Evolutionary conservation across 805 yeast genomes (phyloP), one percentile per base, ranked within the genome.

Genomic region (Hanseniaspora osmophila): DNA sequence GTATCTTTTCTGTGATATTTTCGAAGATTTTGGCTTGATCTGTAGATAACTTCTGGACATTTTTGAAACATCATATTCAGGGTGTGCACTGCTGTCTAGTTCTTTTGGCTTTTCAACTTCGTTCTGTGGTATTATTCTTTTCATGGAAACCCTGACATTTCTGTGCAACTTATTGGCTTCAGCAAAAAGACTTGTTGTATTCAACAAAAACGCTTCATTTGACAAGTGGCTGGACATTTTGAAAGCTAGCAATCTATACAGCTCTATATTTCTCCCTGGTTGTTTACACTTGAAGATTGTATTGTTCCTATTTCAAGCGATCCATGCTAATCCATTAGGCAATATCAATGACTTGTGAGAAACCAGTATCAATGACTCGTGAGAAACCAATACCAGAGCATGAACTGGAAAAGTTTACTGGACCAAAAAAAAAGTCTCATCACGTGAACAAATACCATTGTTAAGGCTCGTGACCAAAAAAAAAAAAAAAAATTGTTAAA

Each of bases 1-100:
- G 54, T 77, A 84, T 41, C 70, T 62, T 35, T 60, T 56, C 11
- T 56, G 53, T 16, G 56, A 54, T 58, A 64, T 46, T 40, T 44
- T 40, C 7, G 44, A 51, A 10, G 45, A 46, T 2, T 40, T 30
- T n/a, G 48, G 44, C 7, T 45, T 33, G n/a, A 18, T 22, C 11
- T 47, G 43, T 10, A 19, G 9, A 19, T 19, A 19, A 13, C 46
- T 41, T 30, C 51, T 49, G 3, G 59, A 43, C 39, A 54, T 53
- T 42, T 47, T 49, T 1, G 65, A 61, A 6, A 61, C 53, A 51
- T 59, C 64, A 43, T 45, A 58, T 7, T 48, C 47, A 12, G 65
- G 59, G 15, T 65, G 52, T 48, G 68, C 67, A 18, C 70, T 51
- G 16, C 77, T 73, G 55, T 80, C 81, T 41, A 74, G 58, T 54